Percentiles rank a stretch among this genome's conserved stretches.
Conservation (phyloP, 176 grass and related monocot species). For the Phyllostachys edulis region DNA sequence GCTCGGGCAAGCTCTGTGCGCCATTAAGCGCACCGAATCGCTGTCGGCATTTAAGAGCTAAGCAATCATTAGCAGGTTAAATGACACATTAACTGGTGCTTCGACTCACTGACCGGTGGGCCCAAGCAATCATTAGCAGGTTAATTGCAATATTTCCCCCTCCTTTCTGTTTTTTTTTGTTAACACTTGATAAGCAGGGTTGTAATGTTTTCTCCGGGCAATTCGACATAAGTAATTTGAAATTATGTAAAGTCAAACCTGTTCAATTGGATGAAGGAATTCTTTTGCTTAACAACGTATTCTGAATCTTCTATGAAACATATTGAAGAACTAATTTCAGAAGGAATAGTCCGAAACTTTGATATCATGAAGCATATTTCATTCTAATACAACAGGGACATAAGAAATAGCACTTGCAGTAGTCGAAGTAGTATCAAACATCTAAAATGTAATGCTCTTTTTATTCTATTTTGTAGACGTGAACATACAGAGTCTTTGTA, state of each 20-base stretch:
- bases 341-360: background rate
- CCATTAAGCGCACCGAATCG: too few relatives aligned
- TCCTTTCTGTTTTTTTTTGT: background rate
- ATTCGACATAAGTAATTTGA: background rate
- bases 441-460: background rate
- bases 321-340: background rate
- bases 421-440: background rate
- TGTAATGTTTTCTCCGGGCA: background rate
- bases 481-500: background rate
- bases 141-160: background rate
- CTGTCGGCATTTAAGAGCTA: too few relatives aligned
- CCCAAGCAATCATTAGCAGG: too few relatives aligned
- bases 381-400: background rate
- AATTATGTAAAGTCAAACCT: background rate
- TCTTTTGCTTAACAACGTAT: background rate
- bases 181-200: background rate
- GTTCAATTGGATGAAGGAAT: too few relatives aligned
- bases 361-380: background rate
- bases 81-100: too few relatives aligned
- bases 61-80: too few relatives aligned
- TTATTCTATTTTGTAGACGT: background rate
- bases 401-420: background rate
- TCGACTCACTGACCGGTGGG: too few relatives aligned
- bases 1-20: too few relatives aligned
- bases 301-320: background rate